Evolutionary conservation across 2,329 filamentous ascomycete genomes (phyloP), one percentile per base, ranked within the genome.

Genomic region (Cercospora beticola): DNA sequence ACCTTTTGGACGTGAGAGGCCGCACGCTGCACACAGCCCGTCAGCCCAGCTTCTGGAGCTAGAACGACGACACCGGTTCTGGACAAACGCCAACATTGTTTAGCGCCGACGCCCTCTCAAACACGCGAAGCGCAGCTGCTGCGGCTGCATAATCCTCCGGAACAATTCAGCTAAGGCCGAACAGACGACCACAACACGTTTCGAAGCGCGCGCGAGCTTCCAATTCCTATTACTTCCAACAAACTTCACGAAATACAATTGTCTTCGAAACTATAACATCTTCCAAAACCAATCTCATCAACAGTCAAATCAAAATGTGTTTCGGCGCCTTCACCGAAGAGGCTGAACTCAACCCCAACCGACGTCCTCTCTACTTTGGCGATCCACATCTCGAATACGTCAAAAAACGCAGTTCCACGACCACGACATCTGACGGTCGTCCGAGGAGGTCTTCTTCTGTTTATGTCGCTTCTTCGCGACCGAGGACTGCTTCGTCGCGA

Each of bases 291-390:
- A 26, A 3, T 26, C 26, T 26, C 23, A 26, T 26, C 23, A 26
- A 8, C 52, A n/a, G n/a, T n/a, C n/a, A n/a, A n/a, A n/a, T n/a
- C 21, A 57, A 16, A 43, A 64, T 65, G 62, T 65, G 62, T 65
- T 65, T 65, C 52, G 52, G 52, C 52, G 52, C 62, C 14, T 65
- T 65, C 33, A 65, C 62, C 31, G 62, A 65, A 49, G 62, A 65
- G 33, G 62, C 62, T 4, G 62, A 65, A 23, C 21, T 40, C 31
- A 65, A 65, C 18, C 62, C 62, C 62, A 65, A 65, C 23, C 62
- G 62, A 54, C 31, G 62, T 10, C 62, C 62, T 4, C 52, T 65
- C 62, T 65, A 58, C 23, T 65, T 65, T 18, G 52, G 62, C 62
- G 62, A 65, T 23, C 52, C 30, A 9, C 52, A 33, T 3, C 62